A percentile compares a stretch with the other conserved stretches of the same genome.
Conservation (phyloP, 2,329 filamentous ascomycete species). For the Ceratocystiopsis sp. region DNA sequence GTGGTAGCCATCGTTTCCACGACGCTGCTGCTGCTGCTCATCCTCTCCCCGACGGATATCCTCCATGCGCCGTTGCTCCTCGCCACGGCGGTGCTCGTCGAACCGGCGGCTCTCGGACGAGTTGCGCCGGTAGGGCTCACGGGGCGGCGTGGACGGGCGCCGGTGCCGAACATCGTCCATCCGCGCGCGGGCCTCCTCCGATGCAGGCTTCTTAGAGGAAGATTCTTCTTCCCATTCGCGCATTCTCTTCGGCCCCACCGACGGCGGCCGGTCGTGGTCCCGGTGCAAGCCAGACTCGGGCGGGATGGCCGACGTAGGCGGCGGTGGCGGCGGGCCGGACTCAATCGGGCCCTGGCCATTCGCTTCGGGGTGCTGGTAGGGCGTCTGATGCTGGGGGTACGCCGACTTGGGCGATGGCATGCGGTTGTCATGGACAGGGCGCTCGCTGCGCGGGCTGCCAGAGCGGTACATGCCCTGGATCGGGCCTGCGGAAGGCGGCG, state of each 20-base stretch:
- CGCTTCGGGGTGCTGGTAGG: constrained; percentile 56
- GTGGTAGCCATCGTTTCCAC: constrained; percentile 65
- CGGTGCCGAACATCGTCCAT: constrained; percentile 72
- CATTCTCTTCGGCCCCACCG: constrained; percentile 65
- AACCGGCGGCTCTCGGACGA: constrained; percentile 55
- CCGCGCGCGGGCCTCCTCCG: constrained; percentile 72
- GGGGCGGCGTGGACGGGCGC: constrained; percentile 57
- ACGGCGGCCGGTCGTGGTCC: constrained; percentile 58
- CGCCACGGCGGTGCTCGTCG: constrained; percentile 41
- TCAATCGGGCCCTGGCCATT: constrained; percentile 46
- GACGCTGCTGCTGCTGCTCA: constrained; percentile 39
- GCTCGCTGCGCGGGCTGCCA: constrained; percentile 68
- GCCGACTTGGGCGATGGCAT: constrained; percentile 82
- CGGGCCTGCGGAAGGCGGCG: constrained; percentile 28
- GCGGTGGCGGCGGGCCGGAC: constrained; percentile 39
- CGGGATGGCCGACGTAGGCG: constrained; percentile 32
- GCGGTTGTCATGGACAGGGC: constrained; percentile 66
- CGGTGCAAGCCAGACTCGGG: constrained; percentile 50
- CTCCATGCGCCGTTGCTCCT: constrained; percentile 43
- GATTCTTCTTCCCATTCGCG: constrained; percentile 87
- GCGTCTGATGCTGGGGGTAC: constrained; percentile 59
- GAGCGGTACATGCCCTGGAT: constrained; percentile 50
- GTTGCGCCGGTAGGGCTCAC: constrained; percentile 55
- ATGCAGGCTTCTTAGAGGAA: constrained; percentile 67
- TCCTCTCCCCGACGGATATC: constrained; percentile 34